Base-by-base conservation (phyloP, 2,329 filamentous ascomycete species). In the Hypoxylon sp. region DNA sequence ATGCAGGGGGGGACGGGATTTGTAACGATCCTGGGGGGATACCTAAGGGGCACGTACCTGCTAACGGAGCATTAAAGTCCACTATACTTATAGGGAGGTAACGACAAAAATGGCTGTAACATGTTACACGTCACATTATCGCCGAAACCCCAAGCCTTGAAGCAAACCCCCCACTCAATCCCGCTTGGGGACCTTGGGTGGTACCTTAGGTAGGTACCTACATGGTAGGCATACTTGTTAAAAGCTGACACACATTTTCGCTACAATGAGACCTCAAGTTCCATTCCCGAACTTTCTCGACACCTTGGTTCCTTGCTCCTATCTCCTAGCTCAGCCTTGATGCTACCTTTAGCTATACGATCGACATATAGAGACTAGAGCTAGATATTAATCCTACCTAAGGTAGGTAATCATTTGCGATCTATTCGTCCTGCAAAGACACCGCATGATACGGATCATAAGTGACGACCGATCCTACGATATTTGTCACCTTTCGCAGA, bases 331-430 rank as follows among this genome's bases (percentile, higher is more conserved):
- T 62, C 55, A 63, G 56, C 56, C 63, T 52, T 58, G 47, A 56
- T 57, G 22, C 17, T 19, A n/a, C 34, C 37, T 37, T 26, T 26
- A 26, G 32, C 46, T 28, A 51, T 55, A 24, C 34, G 56, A 52
- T 37, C 55, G 49, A 61, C 53, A 41, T 60, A 56, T 54, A 20
- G 24, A 41, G n/a, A 24, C 20, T 51, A 54, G 24, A 43, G 22
- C 30, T 48, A 8, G 20, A 28, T 17, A 41, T 43, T 26, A 48
- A 37, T 43, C 52, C 28, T 26, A 47, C 52, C 28, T 26, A 26
- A 52, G 47, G 56, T 54, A 59, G 64, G 64, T 64, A 64, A 67
- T 53, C 64, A 64, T 59, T 61, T 67, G 64, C 64, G 64, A 67
- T 67, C 64, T 59, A 17, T 13, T 46, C 34, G 39, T 57, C 32